Evolutionary conservation across 148 eudicot species (phyloP).

Genomic region (Selenicereus undatus): DNA sequence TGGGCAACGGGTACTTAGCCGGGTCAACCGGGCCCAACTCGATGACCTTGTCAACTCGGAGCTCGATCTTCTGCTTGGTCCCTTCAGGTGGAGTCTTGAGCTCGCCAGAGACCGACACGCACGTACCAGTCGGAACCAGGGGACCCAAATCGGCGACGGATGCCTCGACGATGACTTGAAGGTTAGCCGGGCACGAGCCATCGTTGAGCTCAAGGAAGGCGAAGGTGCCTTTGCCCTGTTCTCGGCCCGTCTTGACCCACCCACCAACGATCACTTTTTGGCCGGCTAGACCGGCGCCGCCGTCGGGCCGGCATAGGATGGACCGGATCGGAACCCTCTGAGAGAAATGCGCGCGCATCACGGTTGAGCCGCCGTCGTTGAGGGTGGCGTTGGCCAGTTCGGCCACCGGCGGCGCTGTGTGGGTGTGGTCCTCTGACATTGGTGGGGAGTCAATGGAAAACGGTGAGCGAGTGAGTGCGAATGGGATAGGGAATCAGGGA

Average conservation of each 20-base stretch:
- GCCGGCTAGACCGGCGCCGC: conserved; percentile 71
- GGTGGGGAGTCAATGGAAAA: neutral
- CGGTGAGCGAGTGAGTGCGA: neutral
- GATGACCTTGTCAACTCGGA: conserved; percentile 48
- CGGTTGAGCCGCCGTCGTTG: conserved; percentile 13
- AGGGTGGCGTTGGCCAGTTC: conserved; percentile 24
- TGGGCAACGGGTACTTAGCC: conserved; percentile 77
- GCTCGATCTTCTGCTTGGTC: conserved; percentile 58
- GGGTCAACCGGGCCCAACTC: conserved; percentile 61
- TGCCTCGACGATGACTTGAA: conserved; percentile 63
- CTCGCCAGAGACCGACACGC: conserved; percentile 52
- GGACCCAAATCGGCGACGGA: conserved; percentile 35
- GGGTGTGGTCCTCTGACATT: conserved; percentile 22
- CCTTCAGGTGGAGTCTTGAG: conserved; percentile 63
- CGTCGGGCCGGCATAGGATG: conserved; percentile 59
- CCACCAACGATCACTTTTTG: conserved; percentile 57
- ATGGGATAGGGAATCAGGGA: neutral
- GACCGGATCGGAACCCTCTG: conserved; percentile 53
- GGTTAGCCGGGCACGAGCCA: conserved; percentile 68
- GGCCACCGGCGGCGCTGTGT: conserved; percentile 23
- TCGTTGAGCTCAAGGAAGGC: conserved; percentile 84
- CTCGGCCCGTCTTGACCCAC: conserved; percentile 90
- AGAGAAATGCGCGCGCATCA: conserved; percentile 50
- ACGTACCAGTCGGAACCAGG: conserved; percentile 57
- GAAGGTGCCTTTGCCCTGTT: conserved; percentile 65